Evolutionary conservation across 306 rosid genomes (phyloP), one percentile per base, ranked within the genome.

Genomic region (Canavalia ensiformis): DNA sequence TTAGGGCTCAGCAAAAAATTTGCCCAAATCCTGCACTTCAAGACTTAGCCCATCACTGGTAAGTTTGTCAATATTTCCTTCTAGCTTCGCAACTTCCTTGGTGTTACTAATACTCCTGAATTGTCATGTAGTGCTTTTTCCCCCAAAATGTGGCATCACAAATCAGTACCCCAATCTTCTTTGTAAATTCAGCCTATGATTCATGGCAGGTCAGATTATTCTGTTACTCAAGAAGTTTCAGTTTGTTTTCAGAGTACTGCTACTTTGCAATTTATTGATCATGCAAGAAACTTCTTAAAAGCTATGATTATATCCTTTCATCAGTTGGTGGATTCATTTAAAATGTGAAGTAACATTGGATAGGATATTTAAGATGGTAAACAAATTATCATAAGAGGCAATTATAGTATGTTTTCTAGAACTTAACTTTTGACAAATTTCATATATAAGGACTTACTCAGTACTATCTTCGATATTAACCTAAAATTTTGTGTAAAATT

Each of bases 131-230:
- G 99, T 95, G 99, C 82, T 95, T 95, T 86, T 95, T 95, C 84
- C 99, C 99, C 0, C 88, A 95, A 87, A 9, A 91, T 75, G 73
- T 88, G 76, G 90, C 56, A 72, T 77, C 87, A 81, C 75, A 82
- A 51, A 91, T 93, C 70, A 77, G 5, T 7, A 87, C 97, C 4
- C 97, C 96, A 37, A 81, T 93, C 72, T 95, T 95, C 83, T 59
- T 89, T 42, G 93, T 95, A 60, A 93, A 93, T 79, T 85, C 99
- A 50, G 97, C 99, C 81, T 95, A 95, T 76, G 99, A 95, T 84
- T 86, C 97, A 56, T 95, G 99, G 97, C 99, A 95, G 99, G 99
- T 95, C 59, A 82, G 86, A 73, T 83, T 75, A 44, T 67, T 65
- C 42, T 82, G 64, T 72, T 59, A 25, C 68, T 37, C 3, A 13